Evolutionary conservation across 805 yeast genomes (phyloP), one percentile per base, ranked within the genome.

Genomic region (Candida easanensis): DNA sequence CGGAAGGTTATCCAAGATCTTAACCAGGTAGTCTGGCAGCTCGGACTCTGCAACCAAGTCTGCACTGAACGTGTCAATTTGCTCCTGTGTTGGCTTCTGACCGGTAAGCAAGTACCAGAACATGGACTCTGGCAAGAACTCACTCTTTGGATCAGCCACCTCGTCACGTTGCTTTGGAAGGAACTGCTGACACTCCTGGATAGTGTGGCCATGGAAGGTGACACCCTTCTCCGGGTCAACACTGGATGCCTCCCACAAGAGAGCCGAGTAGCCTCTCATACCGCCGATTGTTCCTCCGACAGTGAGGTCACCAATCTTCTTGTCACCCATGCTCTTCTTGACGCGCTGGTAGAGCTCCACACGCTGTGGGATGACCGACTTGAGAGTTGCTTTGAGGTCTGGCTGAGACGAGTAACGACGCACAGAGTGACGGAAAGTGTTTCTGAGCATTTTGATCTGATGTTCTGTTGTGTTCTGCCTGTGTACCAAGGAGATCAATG

Each of bases 71-170:
- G 69, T 73, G 49, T 71, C 67, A 52, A 79, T 74, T 61, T 85
- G 85, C 35, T 71, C 72, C 28, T 58, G 74, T 25, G 85, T 58
- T 51, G 93, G 91, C 45, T 77, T 72, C 64, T 81, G 74, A 33
- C 91, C 91, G 33, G 90, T 84, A 62, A 85, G 70, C 51, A 84
- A 69, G 57, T 78, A 78, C 91, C 91, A 85, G 62, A 84, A 75
- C 78, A 84, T 80, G 41, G 83, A 77, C 64, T 81, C 88, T 40
- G 91, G 91, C 46, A 82, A 71, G 61, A 84, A 82, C 62, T 80
- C 86, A 23, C 70, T 68, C 39, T 74, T 74, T 16, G 53, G 45
- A 28, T 51, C 58, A 5, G 49, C 50, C 5, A 40, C 22, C n/a
- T 58, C 63, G 19, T 46, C 53, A 4, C 39, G 47, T 30, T 71